A percentile compares a stretch with the other conserved stretches of the same genome.
These are phyloP conservation scores for Chalara sp. DNA, from an alignment of 2,329 filamentous ascomycete genomes.

Conservation along the genomic window DNA sequence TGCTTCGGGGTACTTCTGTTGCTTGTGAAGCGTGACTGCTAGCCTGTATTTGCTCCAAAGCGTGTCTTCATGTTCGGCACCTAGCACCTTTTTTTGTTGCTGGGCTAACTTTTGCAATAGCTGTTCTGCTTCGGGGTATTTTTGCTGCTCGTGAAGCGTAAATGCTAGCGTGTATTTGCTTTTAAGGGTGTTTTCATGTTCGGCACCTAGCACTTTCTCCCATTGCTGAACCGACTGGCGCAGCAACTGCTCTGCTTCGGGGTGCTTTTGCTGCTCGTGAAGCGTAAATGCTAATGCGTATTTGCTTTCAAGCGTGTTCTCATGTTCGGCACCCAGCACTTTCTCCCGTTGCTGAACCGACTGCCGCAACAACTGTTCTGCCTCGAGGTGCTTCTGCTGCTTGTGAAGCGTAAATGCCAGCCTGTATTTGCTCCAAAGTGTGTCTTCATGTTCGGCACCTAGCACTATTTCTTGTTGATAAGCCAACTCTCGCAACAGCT, in stretches of 20 bases:
- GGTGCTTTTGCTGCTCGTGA: background rate
- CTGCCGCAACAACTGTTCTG: background rate
- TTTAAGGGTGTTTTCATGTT: background rate
- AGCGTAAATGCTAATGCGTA: background rate
- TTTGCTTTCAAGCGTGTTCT: background rate
- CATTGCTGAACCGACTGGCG: background rate
- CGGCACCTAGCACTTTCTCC: background rate
- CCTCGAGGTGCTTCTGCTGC: background rate
- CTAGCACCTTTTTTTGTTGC: background rate
- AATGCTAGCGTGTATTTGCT: background rate
- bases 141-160: background rate
- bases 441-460: background rate
- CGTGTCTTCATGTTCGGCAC: background rate
- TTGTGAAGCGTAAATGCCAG: background rate
- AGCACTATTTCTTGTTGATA: background rate
- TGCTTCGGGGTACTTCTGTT: background rate
- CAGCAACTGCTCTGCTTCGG: background rate
- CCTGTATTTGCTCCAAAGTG: background rate
- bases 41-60: background rate
- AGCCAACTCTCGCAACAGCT: background rate
- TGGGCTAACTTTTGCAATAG: background rate
- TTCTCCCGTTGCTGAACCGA: background rate
- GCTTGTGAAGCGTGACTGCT: background rate
- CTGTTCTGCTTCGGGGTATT: background rate
- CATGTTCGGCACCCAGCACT: background rate